These are phyloP conservation scores for Hyphopichia wangnamkhiaoensis DNA, from an alignment of 1,139 yeast species.

Conservation along the genomic window DNA sequence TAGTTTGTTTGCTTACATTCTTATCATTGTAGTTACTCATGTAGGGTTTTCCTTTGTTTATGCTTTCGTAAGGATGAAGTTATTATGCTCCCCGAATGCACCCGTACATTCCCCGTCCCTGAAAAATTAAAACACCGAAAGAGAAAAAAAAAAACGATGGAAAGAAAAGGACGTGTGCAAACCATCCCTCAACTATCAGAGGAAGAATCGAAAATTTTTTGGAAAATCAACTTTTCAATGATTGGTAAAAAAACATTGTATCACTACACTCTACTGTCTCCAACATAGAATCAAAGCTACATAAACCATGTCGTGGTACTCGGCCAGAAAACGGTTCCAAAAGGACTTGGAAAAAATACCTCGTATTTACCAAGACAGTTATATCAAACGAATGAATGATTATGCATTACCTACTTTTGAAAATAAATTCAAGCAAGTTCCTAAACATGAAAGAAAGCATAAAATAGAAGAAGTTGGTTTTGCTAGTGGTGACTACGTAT, in stretches of 20 bases:
- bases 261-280: background rate
- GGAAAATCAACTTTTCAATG: conserved; percentile 6
- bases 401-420: conserved; percentile 41
- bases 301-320: conserved; percentile 44
- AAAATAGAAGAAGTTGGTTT: conserved; percentile 36
- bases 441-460: conserved; percentile 29
- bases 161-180: too few species aligned
- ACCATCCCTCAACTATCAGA: background rate
- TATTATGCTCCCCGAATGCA: too few species aligned
- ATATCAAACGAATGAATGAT: conserved; percentile 24
- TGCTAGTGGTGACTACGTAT: conserved; percentile 44
- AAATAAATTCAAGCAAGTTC: conserved; percentile 23
- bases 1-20: too few species aligned
- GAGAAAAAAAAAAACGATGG: too few species aligned
- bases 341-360: conserved; percentile 38
- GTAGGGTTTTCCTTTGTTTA: too few species aligned
- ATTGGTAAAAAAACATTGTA: too few species aligned
- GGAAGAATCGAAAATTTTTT: conserved; percentile 1
- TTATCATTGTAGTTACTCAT: too few species aligned
- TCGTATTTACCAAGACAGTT: conserved; percentile 28
- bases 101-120: too few species aligned
- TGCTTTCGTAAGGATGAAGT: too few species aligned
- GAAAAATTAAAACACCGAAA: too few species aligned
- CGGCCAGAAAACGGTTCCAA: conserved; percentile 38
- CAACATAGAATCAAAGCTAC: conserved; percentile 1